Base-by-base conservation (phyloP, 2,329 filamentous ascomycete genomes). In the Fusarium newnesense region DNA sequence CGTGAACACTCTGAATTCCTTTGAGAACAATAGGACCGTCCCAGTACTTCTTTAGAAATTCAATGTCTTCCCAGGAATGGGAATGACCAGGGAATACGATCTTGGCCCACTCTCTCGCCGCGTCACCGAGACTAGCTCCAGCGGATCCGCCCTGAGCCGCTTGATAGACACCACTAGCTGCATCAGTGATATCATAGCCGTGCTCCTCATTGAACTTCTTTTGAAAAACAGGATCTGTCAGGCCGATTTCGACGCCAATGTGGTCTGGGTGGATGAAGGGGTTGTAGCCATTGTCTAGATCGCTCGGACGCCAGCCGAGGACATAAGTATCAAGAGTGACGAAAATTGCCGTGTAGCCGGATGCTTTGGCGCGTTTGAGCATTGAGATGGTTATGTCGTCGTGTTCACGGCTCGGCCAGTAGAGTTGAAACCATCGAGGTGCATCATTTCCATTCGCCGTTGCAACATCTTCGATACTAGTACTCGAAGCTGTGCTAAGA, bases 201-300 rank as follows among this genome's bases (percentile, higher is more conserved):
- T 73, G 56, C 9, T 73, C 28, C 34, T 67, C 57, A 7, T 58
- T 73, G 49, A 73, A 73, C 18, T 58, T 28, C 16, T 60, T 60
- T 15, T 73, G 58, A 18, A 73, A 73, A 39, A 73, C 60, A 36
- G 70, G 57, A 40, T 73, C 70, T 26, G 70, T 73, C 1, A 73
- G 15, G 8, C 70, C 70, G 19, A 73, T 73, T 21, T 73, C 70
- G 4, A 73, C 70, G 1, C 65, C 70, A 9, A 63, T 70, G 21
- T 73, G 70, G 18, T 73, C 70, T 1, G 70, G 70, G 10, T 73
- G 70, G 1, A 73, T 70, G 12, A 73, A 73, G 1, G 70, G 70
- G 16, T 73, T 73, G 24, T 73, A 73, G 2, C 66, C 70, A 9
- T 73, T 73, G 16, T 73, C 70, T 2, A 73, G 1, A 30, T 68